Base-by-base conservation (phyloP, 1,284 basidiomycete genomes). In the Rugosomyces carneus region DNA sequence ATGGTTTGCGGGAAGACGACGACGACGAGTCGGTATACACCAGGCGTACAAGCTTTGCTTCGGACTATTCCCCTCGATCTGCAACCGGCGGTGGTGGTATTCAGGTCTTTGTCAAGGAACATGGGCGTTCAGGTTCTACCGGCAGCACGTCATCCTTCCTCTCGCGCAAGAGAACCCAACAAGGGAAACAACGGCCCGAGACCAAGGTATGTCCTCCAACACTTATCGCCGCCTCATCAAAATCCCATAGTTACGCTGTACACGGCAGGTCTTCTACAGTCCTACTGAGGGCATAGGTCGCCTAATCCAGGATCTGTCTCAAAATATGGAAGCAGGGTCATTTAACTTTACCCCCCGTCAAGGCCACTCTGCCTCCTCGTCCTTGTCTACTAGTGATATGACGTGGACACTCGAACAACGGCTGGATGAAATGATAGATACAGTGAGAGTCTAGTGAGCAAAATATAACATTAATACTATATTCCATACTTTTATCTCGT, bases 271-370 rank as follows among this genome's bases (percentile, higher is more conserved):
- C 58, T 89, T 83, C 68, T 86, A 85, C 67, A 86, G 82, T 55
- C 79, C 84, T 16, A 73, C 83, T 23, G 75, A 79, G 29, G 81
- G 89, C 51, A 89, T 90, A 60, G 85, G 83, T 37, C 84, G 80
- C 52, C 72, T 90, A 47, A 87, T 90, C 49, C 87, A 90, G 58
- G 80, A 70, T 57, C 75, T 90, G 56, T 88, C 87, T 41, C 80
- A 80, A 61, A 83, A 80, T 31, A 78, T 79, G 69, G 87, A 90
- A 54, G 73, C 85, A 40, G 88, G 86, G 37, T 83, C 86, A 21
- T 89, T 89, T 69, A 89, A 89, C 58, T 79, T 89, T 42, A 65
- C 66, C 23, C 63, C 52, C 50, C 57, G 54, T 21, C 59, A 60
- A 35, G 52, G 71, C 38, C 80, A 78, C 58, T 80, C 78, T 31